Evolutionary conservation across 495 filamentous ascomycete genomes (phyloP), one percentile per base, ranked within the genome.

Genomic region (Paragyromitra xinjiangensis): DNA sequence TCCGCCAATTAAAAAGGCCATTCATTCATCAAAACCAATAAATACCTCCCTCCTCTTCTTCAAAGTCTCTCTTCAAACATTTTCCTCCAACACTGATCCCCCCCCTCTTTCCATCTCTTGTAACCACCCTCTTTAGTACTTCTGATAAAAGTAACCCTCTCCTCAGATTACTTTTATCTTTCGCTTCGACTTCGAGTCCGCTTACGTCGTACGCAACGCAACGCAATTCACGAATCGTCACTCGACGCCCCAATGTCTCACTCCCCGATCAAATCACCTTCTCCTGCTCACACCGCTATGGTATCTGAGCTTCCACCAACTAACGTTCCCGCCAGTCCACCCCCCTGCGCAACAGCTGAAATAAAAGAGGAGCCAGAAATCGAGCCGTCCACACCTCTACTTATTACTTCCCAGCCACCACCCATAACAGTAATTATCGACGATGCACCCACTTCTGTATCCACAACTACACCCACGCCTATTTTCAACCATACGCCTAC

Each of bases 171-270:
- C 72, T 70, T 45, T 34, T 42, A 2, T 29, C 14, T 56, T 63
- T 40, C 34, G 2, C 48, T 51, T 58, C 16, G 14, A 53, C 12
- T 6, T 65, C 73, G 69, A 65, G 68, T 76, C 73, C 68, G n/a
- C 42, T 44, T 44, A 48, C 62, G 59, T 64, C 68, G 45, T 71
- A 76, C 56, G 45, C 64, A 55, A 45, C 8, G 51, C 66, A 75
- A 71, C 37, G 24, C 29, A 73, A 66, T 51, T 77, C 74, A 77
- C 74, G 42, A 73, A 62, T 44, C 40, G 74, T 77, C 74, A 77
- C 74, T 77, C 74, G 69, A 44, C 42, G 29, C 37, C 59, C 5
- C 48, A 50, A 76, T 76, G 68, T 64, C 67, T 37, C 73, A 58
- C 51, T 50, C 62, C 14, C 42, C 61, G 12, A 42, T 48, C 14